Conservation (phyloP, 1,284 basidiomycete species). For the Puccinia novopanici region DNA sequence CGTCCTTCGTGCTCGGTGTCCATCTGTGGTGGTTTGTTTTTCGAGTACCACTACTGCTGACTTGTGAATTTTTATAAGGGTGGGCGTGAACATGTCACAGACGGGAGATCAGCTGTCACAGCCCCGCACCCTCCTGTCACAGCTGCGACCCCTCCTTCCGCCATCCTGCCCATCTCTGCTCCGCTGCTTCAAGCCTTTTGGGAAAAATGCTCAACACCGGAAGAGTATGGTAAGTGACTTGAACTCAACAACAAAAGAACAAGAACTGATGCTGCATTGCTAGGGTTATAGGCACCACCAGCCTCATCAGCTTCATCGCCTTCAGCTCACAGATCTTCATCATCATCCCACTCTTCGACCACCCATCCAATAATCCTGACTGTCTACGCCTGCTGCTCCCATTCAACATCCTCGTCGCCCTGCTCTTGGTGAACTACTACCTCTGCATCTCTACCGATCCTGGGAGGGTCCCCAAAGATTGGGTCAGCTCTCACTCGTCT, state of each 20-base stretch:
- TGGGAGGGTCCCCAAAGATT: slow-evolving; percentile 74
- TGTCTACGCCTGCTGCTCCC: slow-evolving; percentile 74
- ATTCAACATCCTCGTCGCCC: slow-evolving; percentile 76
- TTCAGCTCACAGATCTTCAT: slow-evolving; percentile 85
- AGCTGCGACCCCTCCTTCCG: neutral
- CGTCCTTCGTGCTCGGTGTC: neutral
- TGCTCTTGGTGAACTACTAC: slow-evolving; percentile 84
- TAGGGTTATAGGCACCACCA: slow-evolving; percentile 67
- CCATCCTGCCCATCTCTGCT: too few species aligned
- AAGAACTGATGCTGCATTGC: neutral
- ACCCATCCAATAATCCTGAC: slow-evolving; percentile 69
- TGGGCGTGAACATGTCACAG: neutral
- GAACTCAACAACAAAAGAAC: neutral
- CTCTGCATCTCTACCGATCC: slow-evolving; percentile 78
- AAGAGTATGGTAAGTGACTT: slow-evolving; percentile 15
- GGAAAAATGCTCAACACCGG: neutral
- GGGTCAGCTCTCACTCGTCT: slow-evolving; percentile 65
- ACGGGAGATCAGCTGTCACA: neutral
- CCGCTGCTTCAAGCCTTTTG: neutral
- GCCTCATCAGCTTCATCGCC: slow-evolving; percentile 81
- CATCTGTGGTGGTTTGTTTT: neutral
- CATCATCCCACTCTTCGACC: slow-evolving; percentile 75
- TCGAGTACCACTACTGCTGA: too few species aligned
- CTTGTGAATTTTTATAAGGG: neutral
- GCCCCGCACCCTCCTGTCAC: neutral